Conservation (phyloP, 805 yeast species). For the Candida glaebosa region DNA sequence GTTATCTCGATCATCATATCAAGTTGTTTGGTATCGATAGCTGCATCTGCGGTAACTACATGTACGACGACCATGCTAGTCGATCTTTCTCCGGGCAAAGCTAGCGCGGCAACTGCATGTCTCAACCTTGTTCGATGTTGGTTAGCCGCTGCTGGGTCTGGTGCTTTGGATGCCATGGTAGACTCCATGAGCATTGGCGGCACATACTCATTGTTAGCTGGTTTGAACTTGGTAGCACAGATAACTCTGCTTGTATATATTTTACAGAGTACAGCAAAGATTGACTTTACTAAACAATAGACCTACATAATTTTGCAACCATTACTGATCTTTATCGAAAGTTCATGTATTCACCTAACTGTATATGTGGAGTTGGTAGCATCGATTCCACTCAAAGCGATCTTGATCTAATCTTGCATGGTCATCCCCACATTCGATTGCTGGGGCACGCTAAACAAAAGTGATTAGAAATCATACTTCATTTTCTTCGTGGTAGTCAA, state of each 20-base stretch:
- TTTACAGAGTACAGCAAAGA: neutral
- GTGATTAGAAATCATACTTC: too few species aligned
- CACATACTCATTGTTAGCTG: slow-evolving; percentile 69
- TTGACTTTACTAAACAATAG: too few species aligned
- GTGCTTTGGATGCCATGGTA: slow-evolving; percentile 62
- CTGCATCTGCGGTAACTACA: slow-evolving; percentile 57
- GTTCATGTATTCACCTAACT: too few species aligned
- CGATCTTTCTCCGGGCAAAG: slow-evolving; percentile 67
- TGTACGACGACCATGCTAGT: slow-evolving; percentile 64
- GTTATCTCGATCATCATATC: slow-evolving; percentile 57
- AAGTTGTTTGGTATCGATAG: slow-evolving; percentile 53
- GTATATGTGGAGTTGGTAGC: too few species aligned
- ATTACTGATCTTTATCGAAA: too few species aligned
- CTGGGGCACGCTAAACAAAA: too few species aligned
- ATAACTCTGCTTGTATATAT: neutral
- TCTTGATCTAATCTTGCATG: too few species aligned
- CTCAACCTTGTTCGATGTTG: slow-evolving; percentile 71
- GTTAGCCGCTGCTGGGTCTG: slow-evolving; percentile 68
- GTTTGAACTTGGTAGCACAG: slow-evolving; percentile 21
- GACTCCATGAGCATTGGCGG: slow-evolving; percentile 64
- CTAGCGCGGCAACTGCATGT: slow-evolving; percentile 73
- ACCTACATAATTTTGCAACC: too few species aligned
- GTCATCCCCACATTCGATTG: too few species aligned
- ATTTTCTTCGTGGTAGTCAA: too few species aligned
- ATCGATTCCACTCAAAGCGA: too few species aligned